Evolutionary conservation across 73 alveolate species (phyloP), one percentile per base, ranked within the genome.

Genomic region (Paramecium pentaurelia): DNA sequence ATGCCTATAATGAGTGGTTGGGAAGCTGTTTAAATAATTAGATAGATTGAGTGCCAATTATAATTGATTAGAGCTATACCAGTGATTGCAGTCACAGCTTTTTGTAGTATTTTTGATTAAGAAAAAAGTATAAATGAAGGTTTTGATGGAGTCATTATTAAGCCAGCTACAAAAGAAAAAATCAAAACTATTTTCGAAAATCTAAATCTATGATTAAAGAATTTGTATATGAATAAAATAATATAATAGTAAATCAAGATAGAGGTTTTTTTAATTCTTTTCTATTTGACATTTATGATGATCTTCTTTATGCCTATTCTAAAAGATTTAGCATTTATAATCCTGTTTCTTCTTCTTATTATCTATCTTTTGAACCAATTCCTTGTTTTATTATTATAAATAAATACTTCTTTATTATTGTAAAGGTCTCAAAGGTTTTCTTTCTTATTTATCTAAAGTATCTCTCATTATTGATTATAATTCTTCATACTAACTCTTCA

Each of bases 241-340:
- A 5, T 8, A 64, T 54, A 54, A 54, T 54, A 64, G 84, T 64
- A 64, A 64, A 64, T 64, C 84, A 64, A 64, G 84, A 28, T 64
- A 27, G 0, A 11, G 45, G 47, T 64, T 64, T 64, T 34, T 64
- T 64, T 3, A 28, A 14, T 32, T 64, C 84, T 34, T 64, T 64
- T 64, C 84, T 64, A 64, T 64, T 64, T 28, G 84, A 64, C 84
- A 64, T 64, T 64, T 64, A 73, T 73, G 87, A 73, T 34, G 87
- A 40, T 37, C 60, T 73, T 38, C 60, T 8, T 18, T 73, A 73
- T 8, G 87, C 87, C 36, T 73, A 73, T 16, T 73, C 87, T 36
- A 73, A 22, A 4, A 73, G 47, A 73, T 73, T 73, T 1, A 73
- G 47, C 87, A 73, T 73, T 40, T 73, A 73, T 73, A 73, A 73